phyloP scores from a whole-genome alignment of 768 basidiomycete genomes.

The Amylocystis lapponica region DNA sequence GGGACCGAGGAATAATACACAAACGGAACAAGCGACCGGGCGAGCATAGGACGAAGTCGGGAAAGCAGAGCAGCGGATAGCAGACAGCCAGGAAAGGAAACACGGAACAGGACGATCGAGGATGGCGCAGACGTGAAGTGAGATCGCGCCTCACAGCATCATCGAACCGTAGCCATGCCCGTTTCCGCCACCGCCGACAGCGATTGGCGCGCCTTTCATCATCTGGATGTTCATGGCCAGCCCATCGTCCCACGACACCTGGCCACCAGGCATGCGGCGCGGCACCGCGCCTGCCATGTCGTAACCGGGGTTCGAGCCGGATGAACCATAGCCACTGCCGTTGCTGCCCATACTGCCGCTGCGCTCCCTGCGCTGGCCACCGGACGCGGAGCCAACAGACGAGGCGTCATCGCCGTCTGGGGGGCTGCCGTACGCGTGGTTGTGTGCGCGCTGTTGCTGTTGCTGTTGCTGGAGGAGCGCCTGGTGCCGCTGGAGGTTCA shows the following conservation, averaged over 20 bases:
- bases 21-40: too few species aligned
- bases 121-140: too few species aligned
- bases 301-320: conserved; percentile 23
- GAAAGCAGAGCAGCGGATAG: too few species aligned
- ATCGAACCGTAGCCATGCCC: conserved; percentile 34
- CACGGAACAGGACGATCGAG: too few species aligned
- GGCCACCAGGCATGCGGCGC: conserved; percentile 22
- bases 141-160: conserved; percentile 25
- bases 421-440: conserved; percentile 24
- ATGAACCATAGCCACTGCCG: conserved; percentile 17
- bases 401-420: conserved; percentile 34
- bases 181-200: conserved; percentile 33
- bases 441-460: conserved; percentile 22
- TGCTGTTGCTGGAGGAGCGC: conserved; percentile 21
- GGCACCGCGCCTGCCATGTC: conserved; percentile 30
- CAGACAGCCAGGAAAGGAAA: too few species aligned
- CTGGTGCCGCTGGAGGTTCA: conserved; percentile 22
- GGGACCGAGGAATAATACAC: too few species aligned
- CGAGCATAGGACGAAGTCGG: too few species aligned
- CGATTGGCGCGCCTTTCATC: conserved; percentile 29
- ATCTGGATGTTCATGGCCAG: conserved; percentile 30
- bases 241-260: conserved; percentile 23
- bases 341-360: conserved; percentile 32
- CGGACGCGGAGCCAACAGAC: conserved; percentile 32
- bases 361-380: conserved; percentile 22